A percentile compares a stretch with the other conserved stretches of the same genome.
Conservation (phyloP, 306 rosid species). For the Gleditsia sinensis region DNA sequence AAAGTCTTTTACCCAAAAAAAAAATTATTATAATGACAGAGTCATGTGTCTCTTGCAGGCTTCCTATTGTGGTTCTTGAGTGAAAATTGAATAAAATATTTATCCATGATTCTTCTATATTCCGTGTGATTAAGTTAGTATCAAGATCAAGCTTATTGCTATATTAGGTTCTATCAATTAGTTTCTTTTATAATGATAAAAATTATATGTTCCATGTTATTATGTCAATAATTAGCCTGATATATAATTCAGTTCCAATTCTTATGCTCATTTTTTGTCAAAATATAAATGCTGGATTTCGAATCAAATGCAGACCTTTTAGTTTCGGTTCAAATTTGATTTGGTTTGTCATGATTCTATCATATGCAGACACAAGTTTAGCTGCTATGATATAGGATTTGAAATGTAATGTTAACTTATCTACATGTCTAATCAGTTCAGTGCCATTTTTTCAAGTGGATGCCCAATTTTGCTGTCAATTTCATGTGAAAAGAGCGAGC, state of each 20-base stretch:
- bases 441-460: not conserved
- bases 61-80: no score
- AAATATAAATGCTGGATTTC: not conserved
- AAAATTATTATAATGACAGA: no score
- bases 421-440: not conserved
- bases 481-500: not conserved
- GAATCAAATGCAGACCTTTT: not conserved
- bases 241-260: not conserved
- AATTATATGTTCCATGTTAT: not conserved
- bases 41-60: no score
- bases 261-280: not conserved
- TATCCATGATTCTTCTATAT: not conserved
- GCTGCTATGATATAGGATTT: not conserved
- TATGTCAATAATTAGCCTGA: not conserved
- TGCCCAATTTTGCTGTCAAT: not conserved
- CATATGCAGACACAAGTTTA: not conserved
- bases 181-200: not conserved
- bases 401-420: not conserved
- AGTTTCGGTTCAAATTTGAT: not conserved
- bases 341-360: not conserved
- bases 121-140: no score
- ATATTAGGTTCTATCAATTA: not conserved
- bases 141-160: not conserved
- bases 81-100: no score
- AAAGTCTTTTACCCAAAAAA: no score